phyloP scores from a whole-genome alignment of 2,329 filamentous ascomycete species.

The Macrophomina pseudophaseolina region DNA sequence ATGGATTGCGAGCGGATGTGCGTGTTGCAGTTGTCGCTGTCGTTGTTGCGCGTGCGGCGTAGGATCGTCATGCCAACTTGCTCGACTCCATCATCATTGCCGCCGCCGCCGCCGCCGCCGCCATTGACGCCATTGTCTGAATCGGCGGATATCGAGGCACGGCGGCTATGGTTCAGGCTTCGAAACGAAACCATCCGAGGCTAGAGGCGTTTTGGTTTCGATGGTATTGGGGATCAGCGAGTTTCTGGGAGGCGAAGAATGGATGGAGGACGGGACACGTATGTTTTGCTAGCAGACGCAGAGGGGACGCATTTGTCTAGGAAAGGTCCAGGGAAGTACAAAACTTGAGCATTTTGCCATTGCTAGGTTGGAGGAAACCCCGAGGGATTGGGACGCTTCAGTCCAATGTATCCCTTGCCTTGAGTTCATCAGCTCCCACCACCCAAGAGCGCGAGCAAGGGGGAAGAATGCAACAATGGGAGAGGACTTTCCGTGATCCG shows the following conservation, averaged over 20 bases:
- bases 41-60: not conserved
- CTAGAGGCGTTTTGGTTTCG: not conserved
- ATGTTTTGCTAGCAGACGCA: not conserved
- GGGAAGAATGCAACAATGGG: not conserved
- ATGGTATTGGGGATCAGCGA: not conserved
- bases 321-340: not conserved
- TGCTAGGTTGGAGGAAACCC: constrained; percentile 4
- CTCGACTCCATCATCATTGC: not conserved
- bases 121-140: not conserved
- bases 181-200: constrained; percentile 10
- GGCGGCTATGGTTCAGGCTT: not conserved
- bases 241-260: no score
- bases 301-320: not conserved
- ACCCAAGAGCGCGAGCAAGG: constrained; percentile 10
- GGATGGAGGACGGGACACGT: not conserved
- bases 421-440: not conserved
- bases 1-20: not conserved
- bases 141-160: not conserved
- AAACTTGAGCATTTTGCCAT: not conserved
- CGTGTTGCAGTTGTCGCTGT: not conserved
- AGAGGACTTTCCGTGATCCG: not conserved
- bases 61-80: constrained; percentile 26
- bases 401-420: constrained; percentile 7
- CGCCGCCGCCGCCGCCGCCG: not conserved
- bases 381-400: not conserved